Percentiles rank a stretch among this genome's conserved stretches.
Evolutionary conservation across 345 rosid species (phyloP).

Genomic region (Eucalyptus sp.): DNA sequence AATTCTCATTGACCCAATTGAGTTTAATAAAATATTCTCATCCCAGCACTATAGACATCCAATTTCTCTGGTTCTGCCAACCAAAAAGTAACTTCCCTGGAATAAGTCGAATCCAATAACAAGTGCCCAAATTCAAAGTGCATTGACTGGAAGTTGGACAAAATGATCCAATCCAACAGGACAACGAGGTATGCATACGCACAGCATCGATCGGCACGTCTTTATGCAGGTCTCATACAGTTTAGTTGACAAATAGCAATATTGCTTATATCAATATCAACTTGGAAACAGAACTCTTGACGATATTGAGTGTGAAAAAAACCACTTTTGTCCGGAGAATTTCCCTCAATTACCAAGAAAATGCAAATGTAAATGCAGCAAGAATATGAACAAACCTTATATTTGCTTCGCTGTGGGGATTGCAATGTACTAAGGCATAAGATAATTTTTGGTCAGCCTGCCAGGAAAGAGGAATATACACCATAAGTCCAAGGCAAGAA

Average conservation of each 20-base stretch:
- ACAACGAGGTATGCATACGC: not conserved
- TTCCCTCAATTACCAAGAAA: not conserved
- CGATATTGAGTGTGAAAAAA: not conserved
- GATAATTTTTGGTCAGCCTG: constrained; percentile 96
- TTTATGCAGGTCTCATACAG: not conserved
- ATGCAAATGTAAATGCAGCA: not conserved
- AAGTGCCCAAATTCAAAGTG: not conserved
- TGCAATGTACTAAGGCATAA: constrained; percentile 72
- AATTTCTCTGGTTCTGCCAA: not conserved
- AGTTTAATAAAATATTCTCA: not conserved
- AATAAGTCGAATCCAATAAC: not conserved
- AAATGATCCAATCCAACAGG: not conserved
- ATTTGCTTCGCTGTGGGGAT: constrained; percentile 56
- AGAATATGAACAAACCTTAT: constrained; percentile 49
- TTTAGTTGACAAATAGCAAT: not conserved
- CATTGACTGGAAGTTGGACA: not conserved
- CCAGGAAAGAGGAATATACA: not conserved
- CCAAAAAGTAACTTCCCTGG: not conserved
- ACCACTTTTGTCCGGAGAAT: not conserved
- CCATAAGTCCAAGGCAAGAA: not conserved
- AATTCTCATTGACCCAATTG: not conserved
- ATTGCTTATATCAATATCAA: not conserved
- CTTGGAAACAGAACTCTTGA: not conserved
- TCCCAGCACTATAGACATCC: not conserved
- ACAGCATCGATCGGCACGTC: not conserved